Conservation (phyloP, 108 stramenopile species). For the Bacterosira constricta region DNA sequence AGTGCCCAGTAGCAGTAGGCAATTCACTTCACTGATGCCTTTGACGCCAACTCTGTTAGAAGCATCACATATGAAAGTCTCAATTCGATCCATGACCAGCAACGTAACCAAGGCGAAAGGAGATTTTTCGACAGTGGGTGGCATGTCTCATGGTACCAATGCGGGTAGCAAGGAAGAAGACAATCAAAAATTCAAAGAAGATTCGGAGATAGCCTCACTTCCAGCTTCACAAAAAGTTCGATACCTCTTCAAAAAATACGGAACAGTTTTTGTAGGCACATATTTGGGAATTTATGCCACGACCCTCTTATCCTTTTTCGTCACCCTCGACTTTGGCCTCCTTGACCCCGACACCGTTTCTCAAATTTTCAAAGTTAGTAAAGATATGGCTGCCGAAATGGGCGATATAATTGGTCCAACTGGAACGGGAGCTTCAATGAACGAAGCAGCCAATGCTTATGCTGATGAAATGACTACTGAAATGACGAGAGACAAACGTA, state of each 20-base stretch:
- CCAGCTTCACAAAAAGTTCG: constrained; percentile 19
- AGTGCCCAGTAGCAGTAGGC: not conserved
- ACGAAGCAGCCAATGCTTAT: constrained; percentile 49
- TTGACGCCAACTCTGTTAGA: not conserved
- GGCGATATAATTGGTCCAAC: constrained; percentile 45
- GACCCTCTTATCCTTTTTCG: constrained; percentile 62
- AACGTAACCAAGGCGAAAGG: not conserved
- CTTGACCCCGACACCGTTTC: constrained; percentile 70
- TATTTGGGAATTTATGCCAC: constrained; percentile 66
- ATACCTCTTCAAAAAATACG: constrained; percentile 60
- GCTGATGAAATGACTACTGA: constrained; percentile 42
- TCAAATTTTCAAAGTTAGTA: constrained; percentile 46
- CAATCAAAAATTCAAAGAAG: constrained; percentile 1
- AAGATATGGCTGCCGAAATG: constrained; percentile 43
- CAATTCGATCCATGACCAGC: not conserved
- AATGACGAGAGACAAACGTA: constrained; percentile 49
- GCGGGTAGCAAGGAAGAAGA: not conserved
- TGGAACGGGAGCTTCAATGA: constrained; percentile 43
- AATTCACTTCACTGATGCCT: not conserved
- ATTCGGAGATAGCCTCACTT: constrained; percentile 7
- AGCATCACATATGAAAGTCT: not conserved
- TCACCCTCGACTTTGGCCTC: constrained; percentile 69
- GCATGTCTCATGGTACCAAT: not conserved
- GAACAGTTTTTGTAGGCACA: constrained; percentile 71
- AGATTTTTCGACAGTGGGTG: not conserved